Conservation (phyloP, 2,329 filamentous ascomycete genomes). For the Thelonectria rubi region DNA sequence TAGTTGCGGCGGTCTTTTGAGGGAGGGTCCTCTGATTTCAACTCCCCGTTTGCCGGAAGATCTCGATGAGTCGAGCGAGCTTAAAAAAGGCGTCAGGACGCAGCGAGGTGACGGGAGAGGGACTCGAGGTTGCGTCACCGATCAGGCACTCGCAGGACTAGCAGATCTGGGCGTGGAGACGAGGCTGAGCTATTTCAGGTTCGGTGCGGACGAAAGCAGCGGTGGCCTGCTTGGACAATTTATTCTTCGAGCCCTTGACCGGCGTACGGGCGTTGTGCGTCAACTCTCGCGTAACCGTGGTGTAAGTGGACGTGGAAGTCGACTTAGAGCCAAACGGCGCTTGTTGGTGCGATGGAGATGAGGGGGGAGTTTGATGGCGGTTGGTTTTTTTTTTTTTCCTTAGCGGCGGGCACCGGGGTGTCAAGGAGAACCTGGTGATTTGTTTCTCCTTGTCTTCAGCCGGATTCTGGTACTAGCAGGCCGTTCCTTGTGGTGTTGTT, state of each 20-base stretch:
- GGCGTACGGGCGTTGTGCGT: conserved; percentile 9
- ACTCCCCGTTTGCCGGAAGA: conserved; percentile 22
- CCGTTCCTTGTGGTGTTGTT: conserved; percentile 3
- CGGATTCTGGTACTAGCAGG: conserved; percentile 5
- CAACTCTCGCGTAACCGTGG: conserved; percentile 11
- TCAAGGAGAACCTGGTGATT: conserved; percentile 9
- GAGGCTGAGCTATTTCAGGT: conserved; percentile 37
- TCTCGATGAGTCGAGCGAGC: conserved; percentile 32
- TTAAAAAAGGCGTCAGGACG: conserved; percentile 33
- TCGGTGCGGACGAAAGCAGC: conserved; percentile 31
- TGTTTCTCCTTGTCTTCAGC: neutral
- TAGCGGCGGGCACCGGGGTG: conserved; percentile 9
- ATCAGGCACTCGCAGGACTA: conserved; percentile 36
- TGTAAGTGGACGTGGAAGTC: conserved; percentile 21
- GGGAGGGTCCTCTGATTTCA: conserved; percentile 9
- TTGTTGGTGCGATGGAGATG: conserved; percentile 10
- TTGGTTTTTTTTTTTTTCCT: conserved; percentile 2
- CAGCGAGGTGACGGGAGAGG: conserved; percentile 28
- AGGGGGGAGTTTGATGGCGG: conserved; percentile 9
- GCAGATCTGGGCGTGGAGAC: conserved; percentile 41
- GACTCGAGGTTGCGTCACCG: conserved; percentile 38
- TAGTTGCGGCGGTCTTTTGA: conserved; percentile 12
- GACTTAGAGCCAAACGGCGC: conserved; percentile 18
- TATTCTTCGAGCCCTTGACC: conserved; percentile 22
- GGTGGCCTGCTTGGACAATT: conserved; percentile 31